Evolutionary conservation across 768 basidiomycete genomes (phyloP).

Genomic region (Lactifluus hygrophoroides): DNA sequence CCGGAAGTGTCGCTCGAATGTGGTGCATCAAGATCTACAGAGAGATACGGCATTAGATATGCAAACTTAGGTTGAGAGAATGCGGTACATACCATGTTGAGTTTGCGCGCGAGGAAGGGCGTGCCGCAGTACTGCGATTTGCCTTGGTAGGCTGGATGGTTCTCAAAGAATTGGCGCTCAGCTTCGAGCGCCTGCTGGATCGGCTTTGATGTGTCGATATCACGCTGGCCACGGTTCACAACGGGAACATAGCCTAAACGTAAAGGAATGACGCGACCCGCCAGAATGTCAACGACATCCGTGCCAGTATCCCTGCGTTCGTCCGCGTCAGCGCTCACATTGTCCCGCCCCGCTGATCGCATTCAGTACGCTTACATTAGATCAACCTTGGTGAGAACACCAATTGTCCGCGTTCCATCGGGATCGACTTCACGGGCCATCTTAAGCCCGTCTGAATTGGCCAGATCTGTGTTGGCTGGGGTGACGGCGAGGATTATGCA

Average conservation of each 20-base stretch:
- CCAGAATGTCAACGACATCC: slow-evolving; percentile 97
- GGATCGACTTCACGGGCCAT: slow-evolving; percentile 96
- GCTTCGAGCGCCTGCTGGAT: slow-evolving; percentile 80
- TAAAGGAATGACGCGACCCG: slow-evolving; percentile 92
- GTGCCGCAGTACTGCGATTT: slow-evolving; percentile 97
- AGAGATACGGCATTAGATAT: neutral
- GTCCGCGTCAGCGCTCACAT: slow-evolving; percentile 5
- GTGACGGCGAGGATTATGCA: slow-evolving; percentile 97
- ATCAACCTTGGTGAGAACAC: slow-evolving; percentile 97
- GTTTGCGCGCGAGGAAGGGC: slow-evolving; percentile 89
- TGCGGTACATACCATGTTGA: slow-evolving; percentile 67
- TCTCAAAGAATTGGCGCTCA: slow-evolving; percentile 92
- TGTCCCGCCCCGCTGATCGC: slow-evolving; percentile 10
- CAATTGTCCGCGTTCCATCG: slow-evolving; percentile 93
- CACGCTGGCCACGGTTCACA: slow-evolving; percentile 95
- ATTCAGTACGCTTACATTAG: slow-evolving; percentile 65
- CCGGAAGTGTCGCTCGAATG: slow-evolving; percentile 94
- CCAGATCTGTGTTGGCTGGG: slow-evolving; percentile 92
- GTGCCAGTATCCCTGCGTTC: slow-evolving; percentile 85
- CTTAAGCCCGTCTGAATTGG: slow-evolving; percentile 96
- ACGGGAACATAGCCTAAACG: slow-evolving; percentile 97
- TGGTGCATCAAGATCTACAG: slow-evolving; percentile 96
- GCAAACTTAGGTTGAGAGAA: neutral
- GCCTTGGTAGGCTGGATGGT: slow-evolving; percentile 83
- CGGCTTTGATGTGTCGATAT: slow-evolving; percentile 84